Conservation (phyloP, 2,329 filamentous ascomycete species). For the Fusarium decemcellulare region DNA sequence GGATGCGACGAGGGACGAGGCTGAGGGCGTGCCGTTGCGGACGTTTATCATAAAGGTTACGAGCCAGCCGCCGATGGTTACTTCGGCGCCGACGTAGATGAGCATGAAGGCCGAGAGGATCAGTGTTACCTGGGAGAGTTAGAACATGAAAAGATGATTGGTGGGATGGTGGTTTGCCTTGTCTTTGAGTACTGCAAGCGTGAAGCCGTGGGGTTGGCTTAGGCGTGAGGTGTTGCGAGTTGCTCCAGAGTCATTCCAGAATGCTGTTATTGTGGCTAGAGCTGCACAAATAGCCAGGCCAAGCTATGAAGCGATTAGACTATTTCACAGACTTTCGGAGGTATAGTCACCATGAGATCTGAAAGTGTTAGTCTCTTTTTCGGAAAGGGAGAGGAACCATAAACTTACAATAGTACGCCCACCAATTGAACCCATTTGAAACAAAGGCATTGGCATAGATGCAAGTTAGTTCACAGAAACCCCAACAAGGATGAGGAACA, state of each 20-base stretch:
- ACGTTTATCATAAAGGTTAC: conserved; percentile 9
- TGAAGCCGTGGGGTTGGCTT: neutral
- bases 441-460: neutral
- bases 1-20: conserved; percentile 8
- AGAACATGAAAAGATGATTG: neutral
- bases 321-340: too few species aligned
- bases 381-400: too few species aligned
- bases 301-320: neutral
- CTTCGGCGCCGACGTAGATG: conserved; percentile 4
- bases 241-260: neutral
- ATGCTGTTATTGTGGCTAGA: neutral
- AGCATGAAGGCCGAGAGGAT: neutral
- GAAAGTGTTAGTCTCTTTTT: neutral
- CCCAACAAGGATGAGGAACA: neutral
- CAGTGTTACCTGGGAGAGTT: neutral
- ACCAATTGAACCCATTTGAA: neutral
- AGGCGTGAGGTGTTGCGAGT: neutral
- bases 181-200: conserved; percentile 1
- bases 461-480: neutral
- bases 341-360: conserved; percentile 5
- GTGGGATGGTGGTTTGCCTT: neutral
- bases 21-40: conserved; percentile 8
- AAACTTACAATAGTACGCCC: neutral
- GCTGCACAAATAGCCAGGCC: neutral
- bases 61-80: conserved; percentile 9